A percentile compares a stretch with the other conserved stretches of the same genome.
phyloP scores from a whole-genome alignment of 345 rosid genomes.

The Sonneratia caseolaris region DNA sequence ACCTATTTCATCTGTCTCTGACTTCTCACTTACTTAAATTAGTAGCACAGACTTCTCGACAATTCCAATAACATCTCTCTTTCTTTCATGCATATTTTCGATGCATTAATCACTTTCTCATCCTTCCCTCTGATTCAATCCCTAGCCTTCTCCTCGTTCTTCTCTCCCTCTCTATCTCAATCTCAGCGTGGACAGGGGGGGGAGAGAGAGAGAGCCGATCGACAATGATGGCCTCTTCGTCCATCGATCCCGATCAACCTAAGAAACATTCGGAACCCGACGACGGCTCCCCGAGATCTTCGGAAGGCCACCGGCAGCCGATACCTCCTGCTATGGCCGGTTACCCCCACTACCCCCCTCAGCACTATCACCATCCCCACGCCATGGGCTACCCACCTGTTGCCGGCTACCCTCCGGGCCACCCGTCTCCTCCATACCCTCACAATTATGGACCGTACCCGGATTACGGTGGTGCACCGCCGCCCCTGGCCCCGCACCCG shows the following conservation, averaged over 20 bases:
- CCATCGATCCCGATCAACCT: not conserved
- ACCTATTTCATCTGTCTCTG: not conserved
- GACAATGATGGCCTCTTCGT: conserved; percentile 2
- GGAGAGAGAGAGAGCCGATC: not conserved
- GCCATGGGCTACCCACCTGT: conserved; percentile 18
- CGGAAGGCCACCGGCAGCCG: not conserved
- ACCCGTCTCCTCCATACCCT: conserved; percentile 3
- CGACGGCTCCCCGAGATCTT: not conserved
- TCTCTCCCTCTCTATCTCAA: not conserved
- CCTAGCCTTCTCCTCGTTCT: not conserved
- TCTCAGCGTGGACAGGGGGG: not conserved
- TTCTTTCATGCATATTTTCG: not conserved
- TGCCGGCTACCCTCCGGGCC: conserved; percentile 24
- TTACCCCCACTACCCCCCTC: not conserved
- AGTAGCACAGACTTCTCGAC: not conserved
- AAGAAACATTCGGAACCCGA: not conserved
- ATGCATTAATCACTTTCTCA: not conserved
- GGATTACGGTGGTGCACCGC: not conserved
- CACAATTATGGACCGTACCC: not conserved
- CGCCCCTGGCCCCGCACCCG: not conserved
- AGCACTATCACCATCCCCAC: not conserved
- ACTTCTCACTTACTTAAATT: not conserved
- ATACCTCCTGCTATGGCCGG: not conserved
- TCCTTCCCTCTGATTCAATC: not conserved
- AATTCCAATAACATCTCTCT: not conserved